Conservation (phyloP, 164 flowering plant genomes). For the Magnolia changhungtana region DNA sequence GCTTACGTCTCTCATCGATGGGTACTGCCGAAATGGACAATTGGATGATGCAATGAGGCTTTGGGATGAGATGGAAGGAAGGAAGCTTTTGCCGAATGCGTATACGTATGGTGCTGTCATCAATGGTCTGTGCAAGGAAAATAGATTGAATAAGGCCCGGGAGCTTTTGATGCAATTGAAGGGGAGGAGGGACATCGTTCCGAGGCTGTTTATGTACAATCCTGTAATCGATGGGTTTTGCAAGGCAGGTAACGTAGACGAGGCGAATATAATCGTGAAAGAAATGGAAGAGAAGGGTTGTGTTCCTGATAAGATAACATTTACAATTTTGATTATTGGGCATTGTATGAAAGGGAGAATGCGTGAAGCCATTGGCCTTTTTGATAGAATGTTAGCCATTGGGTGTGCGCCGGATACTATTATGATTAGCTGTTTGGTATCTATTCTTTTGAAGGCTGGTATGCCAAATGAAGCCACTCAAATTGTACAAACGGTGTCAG, state of each 20-base stretch:
- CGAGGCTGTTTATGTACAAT: conserved; percentile 73
- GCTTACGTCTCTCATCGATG: conserved; percentile 70
- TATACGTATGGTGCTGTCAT: conserved; percentile 66
- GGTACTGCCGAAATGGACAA: conserved; percentile 56
- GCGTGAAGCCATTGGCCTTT: conserved; percentile 63
- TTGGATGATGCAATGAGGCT: conserved; percentile 57
- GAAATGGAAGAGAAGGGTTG: conserved; percentile 79
- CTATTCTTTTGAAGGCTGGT: conserved; percentile 82
- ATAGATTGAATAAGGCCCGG: conserved; percentile 67
- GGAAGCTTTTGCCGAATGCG: conserved; percentile 55
- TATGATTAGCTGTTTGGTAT: conserved; percentile 49
- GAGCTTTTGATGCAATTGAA: conserved; percentile 53
- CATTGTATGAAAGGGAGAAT: conserved; percentile 94
- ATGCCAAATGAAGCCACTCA: conserved; percentile 74
- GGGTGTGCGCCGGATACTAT: conserved; percentile 70
- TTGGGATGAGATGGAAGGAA: conserved; percentile 57
- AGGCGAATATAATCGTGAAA: conserved; percentile 59
- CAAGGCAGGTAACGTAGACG: conserved; percentile 85
- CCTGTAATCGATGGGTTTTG: conserved; percentile 89
- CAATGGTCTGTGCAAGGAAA: conserved; percentile 67
- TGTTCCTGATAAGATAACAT: conserved; percentile 71
- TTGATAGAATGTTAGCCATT: conserved; percentile 54
- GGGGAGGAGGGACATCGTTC: conserved; percentile 29
- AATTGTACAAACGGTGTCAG: conserved; percentile 30
- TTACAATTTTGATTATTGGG: conserved; percentile 85